A percentile compares a stretch with the other conserved stretches of the same genome.
Conservation (phyloP, 208 protist genomes). For the Eutreptiella sp. region DNA sequence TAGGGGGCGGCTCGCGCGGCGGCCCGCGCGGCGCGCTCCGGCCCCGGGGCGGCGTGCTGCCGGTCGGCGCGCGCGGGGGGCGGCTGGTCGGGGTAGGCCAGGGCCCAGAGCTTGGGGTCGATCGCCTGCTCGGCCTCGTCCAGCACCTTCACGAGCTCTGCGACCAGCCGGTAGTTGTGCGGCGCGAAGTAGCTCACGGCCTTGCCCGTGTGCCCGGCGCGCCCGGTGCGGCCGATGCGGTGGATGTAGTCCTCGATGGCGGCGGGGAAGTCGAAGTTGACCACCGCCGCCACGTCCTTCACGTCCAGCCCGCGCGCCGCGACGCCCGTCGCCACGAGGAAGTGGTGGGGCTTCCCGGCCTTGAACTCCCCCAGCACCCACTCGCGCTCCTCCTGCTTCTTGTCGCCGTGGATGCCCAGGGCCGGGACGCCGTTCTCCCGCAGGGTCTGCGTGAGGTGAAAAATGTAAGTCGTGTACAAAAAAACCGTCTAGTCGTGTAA, state of each 20-base stretch:
- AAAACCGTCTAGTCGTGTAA: conserved; percentile 38
- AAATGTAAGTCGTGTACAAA: background rate
- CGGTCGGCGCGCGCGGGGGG: no score
- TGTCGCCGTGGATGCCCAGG: conserved; percentile 79
- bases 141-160: conserved; percentile 7
- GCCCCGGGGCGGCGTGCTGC: no score
- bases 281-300: conserved; percentile 94
- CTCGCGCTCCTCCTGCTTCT: conserved; percentile 77
- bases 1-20: no score
- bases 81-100: no score
- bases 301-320: conserved; percentile 92
- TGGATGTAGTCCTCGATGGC: conserved; percentile 98
- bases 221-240: conserved; percentile 90
- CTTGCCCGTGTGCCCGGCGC: conserved; percentile 46
- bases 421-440: conserved; percentile 49
- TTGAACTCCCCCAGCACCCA: conserved; percentile 78
- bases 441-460: no score
- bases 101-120: no score
- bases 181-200: conserved; percentile 10
- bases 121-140: conserved; percentile 6
- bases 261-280: conserved; percentile 98
- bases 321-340: conserved; percentile 84
- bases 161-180: background rate
- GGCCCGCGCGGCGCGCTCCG: no score
- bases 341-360: conserved; percentile 39